Percentiles rank a stretch among this genome's conserved stretches.
These are phyloP conservation scores for Desmodesmus armatus DNA, from an alignment of 139 green algal genomes.

Conservation along the genomic window DNA sequence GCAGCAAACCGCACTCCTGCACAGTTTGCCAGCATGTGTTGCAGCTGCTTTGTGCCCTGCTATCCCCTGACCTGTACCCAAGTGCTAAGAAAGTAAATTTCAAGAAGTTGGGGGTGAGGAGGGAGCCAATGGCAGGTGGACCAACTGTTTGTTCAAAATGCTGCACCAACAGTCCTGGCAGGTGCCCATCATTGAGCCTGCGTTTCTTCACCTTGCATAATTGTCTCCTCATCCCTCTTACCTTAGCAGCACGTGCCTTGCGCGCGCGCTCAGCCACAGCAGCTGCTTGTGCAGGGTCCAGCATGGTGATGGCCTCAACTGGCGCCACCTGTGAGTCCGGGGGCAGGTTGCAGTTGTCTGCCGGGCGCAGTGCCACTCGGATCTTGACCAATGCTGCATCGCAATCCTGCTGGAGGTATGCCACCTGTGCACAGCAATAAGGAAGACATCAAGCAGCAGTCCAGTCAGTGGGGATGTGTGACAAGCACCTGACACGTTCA, in stretches of 20 bases:
- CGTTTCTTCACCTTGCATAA: no score
- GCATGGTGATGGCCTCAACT: constrained; percentile 31
- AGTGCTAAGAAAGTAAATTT: no score
- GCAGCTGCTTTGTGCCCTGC: no score
- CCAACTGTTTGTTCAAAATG: no score
- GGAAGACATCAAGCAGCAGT: background rate
- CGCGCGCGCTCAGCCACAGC: background rate
- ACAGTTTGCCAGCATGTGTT: no score
- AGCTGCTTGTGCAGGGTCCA: background rate
- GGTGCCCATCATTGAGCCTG: no score
- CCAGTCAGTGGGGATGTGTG: background rate
- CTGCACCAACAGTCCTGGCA: no score
- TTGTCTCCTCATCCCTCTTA: no score
- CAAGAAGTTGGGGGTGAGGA: no score
- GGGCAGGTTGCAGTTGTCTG: constrained; percentile 28
- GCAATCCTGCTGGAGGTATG: constrained; percentile 69
- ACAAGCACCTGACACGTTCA: background rate
- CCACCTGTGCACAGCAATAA: constrained; percentile 22
- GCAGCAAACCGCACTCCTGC: no score
- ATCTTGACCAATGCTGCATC: constrained; percentile 82
- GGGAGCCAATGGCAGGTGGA: no score
- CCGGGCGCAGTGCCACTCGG: constrained; percentile 48
- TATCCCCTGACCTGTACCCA: no score
- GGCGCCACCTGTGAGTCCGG: constrained; percentile 1
- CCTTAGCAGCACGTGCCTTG: constrained; percentile 4